These are phyloP conservation scores for Sesbania bispinosa DNA, from an alignment of 306 rosid species.

Conservation along the genomic window DNA sequence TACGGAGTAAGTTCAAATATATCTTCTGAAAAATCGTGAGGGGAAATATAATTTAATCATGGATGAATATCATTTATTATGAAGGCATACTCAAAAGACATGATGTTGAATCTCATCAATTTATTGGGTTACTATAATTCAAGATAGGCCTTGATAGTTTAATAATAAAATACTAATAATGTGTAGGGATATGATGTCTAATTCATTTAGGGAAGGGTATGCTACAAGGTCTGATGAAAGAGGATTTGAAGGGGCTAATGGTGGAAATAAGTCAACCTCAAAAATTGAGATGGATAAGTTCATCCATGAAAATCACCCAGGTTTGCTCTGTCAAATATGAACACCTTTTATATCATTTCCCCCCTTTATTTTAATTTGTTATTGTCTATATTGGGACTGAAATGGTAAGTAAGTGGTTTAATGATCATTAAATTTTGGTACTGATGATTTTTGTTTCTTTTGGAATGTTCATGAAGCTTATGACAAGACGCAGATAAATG, in stretches of 20 bases:
- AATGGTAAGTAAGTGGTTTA: no score
- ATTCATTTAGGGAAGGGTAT: not conserved
- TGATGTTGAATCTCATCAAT: not conserved
- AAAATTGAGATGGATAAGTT: not conserved
- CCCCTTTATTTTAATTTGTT: no score
- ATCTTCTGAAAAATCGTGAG: not conserved
- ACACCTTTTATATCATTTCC: not conserved
- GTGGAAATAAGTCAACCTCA: not conserved
- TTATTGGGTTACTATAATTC: not conserved
- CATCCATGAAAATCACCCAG: not conserved
- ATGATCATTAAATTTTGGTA: no score
- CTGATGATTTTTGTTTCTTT: not conserved
- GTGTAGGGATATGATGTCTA: not conserved
- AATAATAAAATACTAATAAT: no score
- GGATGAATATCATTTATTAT: not conserved
- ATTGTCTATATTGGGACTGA: no score
- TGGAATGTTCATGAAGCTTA: not conserved
- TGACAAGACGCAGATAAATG: not conserved
- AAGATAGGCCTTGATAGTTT: not conserved
- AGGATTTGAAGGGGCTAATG: not conserved
- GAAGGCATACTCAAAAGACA: not conserved
- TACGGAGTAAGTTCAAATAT: slow-evolving; percentile 22
- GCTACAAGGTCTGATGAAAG: not conserved
- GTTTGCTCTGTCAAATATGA: not conserved
- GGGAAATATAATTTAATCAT: not conserved